phyloP scores from a whole-genome alignment of 73 alveolate genomes.

The Uronychia setigera region DNA sequence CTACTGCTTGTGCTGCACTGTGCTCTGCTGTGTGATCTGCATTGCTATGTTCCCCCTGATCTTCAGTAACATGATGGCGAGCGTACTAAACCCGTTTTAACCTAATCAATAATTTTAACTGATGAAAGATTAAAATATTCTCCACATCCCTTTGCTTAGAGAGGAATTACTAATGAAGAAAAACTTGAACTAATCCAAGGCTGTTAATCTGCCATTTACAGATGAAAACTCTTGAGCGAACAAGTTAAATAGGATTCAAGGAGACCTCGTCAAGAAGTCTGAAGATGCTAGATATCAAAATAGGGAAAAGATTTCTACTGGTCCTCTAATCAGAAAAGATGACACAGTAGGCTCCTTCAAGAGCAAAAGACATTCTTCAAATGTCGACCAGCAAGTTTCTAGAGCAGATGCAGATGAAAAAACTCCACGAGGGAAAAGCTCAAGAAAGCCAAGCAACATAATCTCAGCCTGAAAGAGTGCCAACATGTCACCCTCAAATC shows the following conservation, averaged over 20 bases:
- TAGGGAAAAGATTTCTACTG: too few species aligned
- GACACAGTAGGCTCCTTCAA: background rate
- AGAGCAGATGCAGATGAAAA: background rate
- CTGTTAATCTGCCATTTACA: too few species aligned
- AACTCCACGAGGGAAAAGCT: background rate
- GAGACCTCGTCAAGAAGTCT: background rate
- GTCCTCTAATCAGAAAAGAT: background rate
- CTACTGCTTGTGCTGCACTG: constrained; percentile 72
- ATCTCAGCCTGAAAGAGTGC: background rate
- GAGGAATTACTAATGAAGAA: background rate
- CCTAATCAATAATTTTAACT: background rate
- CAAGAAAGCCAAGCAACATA: background rate
- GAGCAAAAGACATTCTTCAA: background rate
- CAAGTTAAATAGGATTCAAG: background rate
- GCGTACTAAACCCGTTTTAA: background rate
- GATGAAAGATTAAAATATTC: background rate
- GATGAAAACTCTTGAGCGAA: background rate
- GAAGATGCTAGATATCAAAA: background rate
- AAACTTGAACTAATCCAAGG: too few species aligned
- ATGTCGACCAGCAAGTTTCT: background rate
- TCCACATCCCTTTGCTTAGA: background rate
- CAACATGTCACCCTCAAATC: background rate
- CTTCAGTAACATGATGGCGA: constrained; percentile 23
- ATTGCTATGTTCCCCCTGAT: constrained; percentile 56
- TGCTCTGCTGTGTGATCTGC: constrained; percentile 50